A percentile compares a stretch with the other conserved stretches of the same genome.
Evolutionary conservation across 129 eudicot genomes (phyloP).

Genomic region (Arctium minus): DNA sequence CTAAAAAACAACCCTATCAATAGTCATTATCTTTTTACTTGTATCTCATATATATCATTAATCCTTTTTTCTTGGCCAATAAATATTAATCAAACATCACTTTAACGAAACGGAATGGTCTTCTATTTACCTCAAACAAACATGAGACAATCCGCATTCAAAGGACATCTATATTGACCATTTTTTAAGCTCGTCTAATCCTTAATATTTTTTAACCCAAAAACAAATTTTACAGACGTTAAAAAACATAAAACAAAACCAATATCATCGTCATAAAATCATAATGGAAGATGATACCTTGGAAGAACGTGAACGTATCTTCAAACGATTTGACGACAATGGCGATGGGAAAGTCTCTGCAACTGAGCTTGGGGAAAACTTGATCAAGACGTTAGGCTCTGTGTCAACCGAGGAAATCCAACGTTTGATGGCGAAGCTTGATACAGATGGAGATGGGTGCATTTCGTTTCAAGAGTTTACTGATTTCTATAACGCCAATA

Average conservation of each 20-base stretch:
- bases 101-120: background rate
- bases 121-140: background rate
- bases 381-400: constrained; percentile 43
- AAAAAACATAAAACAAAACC: background rate
- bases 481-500: constrained; percentile 47
- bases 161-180: background rate
- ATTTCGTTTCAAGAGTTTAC: constrained; percentile 61
- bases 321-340: constrained; percentile 65
- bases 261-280: background rate
- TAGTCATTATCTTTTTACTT: background rate
- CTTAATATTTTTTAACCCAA: background rate
- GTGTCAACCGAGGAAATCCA: constrained; percentile 47
- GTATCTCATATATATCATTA: background rate
- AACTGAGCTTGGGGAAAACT: constrained; percentile 59
- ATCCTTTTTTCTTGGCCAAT: background rate
- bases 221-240: background rate
- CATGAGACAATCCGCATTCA: background rate
- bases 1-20: background rate
- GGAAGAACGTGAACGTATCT: constrained; percentile 62
- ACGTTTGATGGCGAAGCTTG: constrained; percentile 63
- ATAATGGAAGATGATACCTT: constrained; percentile 41
- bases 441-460: constrained; percentile 65
- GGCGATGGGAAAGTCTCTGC: constrained; percentile 72
- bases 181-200: background rate
- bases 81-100: background rate